phyloP scores from a whole-genome alignment of 495 filamentous ascomycete genomes.

The Penicillium macrosclerotiorum region DNA sequence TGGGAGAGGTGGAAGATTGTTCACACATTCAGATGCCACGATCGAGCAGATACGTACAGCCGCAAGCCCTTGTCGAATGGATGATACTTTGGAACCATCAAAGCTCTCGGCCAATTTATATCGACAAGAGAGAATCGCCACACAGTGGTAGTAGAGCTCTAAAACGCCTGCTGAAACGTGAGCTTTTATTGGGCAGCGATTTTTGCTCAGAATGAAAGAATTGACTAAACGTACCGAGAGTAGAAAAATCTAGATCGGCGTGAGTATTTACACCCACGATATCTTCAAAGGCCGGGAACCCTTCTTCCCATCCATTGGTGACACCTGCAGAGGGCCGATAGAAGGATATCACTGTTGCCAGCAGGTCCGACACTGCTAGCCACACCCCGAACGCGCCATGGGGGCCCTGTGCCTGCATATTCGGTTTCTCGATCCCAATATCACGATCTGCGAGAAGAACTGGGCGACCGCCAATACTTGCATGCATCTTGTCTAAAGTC shows the following conservation, averaged over 20 bases:
- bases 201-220: neutral
- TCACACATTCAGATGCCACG: constrained; percentile 51
- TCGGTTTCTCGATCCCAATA: constrained; percentile 42
- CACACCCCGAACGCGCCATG: constrained; percentile 48
- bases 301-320: constrained; percentile 51
- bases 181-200: neutral
- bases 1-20: constrained; percentile 56
- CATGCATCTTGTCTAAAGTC: constrained; percentile 64
- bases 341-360: constrained; percentile 64
- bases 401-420: constrained; percentile 1
- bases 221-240: constrained; percentile 19
- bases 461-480: constrained; percentile 62
- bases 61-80: constrained; percentile 60
- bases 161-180: constrained; percentile 47
- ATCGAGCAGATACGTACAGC: constrained; percentile 64
- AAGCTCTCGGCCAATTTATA: constrained; percentile 35
- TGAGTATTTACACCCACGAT: constrained; percentile 53
- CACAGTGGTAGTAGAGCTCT: constrained; percentile 68
- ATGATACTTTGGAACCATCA: constrained; percentile 45
- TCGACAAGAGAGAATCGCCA: constrained; percentile 60
- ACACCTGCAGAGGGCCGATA: constrained; percentile 56
- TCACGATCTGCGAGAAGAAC: constrained; percentile 66
- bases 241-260: constrained; percentile 27
- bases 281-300: constrained; percentile 66
- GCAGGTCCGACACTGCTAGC: constrained; percentile 51